Base-by-base conservation (phyloP, 2,329 filamentous ascomycete species). In the Sporothrix globosa region DNA sequence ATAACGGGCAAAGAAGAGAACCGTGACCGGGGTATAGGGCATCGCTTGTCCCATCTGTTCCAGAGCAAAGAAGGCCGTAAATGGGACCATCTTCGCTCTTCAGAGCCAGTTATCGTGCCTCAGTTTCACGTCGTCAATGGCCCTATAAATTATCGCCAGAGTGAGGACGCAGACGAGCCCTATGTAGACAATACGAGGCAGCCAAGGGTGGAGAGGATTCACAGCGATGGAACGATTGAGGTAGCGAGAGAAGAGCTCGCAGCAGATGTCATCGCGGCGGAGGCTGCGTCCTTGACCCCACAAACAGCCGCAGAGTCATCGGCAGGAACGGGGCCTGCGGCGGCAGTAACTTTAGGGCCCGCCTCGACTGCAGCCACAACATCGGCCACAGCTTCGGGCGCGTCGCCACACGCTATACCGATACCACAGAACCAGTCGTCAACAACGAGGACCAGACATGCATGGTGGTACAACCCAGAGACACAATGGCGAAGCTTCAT, bases 81-180 rank as follows among this genome's bases (percentile, higher is more conserved):
- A 77, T 88, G 86, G 86, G 87, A 89, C 74, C 86, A 89, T 75
- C 77, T 88, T 67, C 84, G 87, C 68, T 84, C 85, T 2, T 82
- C 84, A 46, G 86, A 88, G 71, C 86, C 87, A 4, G 86, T 88
- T 73, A 87, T 89, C 73, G 84, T 88, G 63, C 80, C 85, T 9
- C 74, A 74, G 69, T 73, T 69, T 30, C 72, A 73, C 30, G 73
- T 74, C 5, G 67, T 66, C 27, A 68, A 71, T 21, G 60, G 63
- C 19, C 53, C 67, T 0, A 14, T 44, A 17, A n/a, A 50, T 13
- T 24, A 27, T 27, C 3, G n/a, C 44, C 63, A 24, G 44, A 50
- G 14, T 11, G 50, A 67, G 17, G 34, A 48, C 10, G 30, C 19
- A 21, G 30, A 48, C 39, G n/a, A 56, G 24, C 53, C 39, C 9